Evolutionary conservation across 768 basidiomycete genomes (phyloP).

Genomic region (Xerocomus spinulosus): DNA sequence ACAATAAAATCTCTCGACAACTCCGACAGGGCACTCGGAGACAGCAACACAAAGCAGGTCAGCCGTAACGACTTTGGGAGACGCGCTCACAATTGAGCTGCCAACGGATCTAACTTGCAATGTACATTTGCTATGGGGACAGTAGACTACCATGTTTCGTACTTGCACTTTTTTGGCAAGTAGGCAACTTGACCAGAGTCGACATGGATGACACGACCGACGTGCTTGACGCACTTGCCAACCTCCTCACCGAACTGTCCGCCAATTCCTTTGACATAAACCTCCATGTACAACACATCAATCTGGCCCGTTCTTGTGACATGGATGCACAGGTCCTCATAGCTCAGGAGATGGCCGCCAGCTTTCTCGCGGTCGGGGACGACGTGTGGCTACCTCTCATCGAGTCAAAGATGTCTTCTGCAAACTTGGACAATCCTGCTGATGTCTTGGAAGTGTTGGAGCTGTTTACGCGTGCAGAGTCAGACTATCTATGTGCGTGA

Average conservation of each 20-base stretch:
- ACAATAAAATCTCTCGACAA: too few species aligned
- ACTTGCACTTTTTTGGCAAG: slow-evolving; percentile 13
- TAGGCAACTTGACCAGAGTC: too few species aligned
- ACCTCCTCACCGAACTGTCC: slow-evolving; percentile 54
- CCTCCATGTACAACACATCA: slow-evolving; percentile 65
- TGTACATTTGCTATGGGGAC: too few species aligned
- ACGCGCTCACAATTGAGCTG: not conserved
- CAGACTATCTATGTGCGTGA: slow-evolving; percentile 75
- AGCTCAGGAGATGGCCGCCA: slow-evolving; percentile 64
- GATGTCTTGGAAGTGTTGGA: slow-evolving; percentile 54
- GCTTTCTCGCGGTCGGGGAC: slow-evolving; percentile 59
- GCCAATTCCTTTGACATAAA: slow-evolving; percentile 56
- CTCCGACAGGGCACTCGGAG: slow-evolving; percentile 12
- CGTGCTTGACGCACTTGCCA: slow-evolving; percentile 59
- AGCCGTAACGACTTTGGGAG: not conserved
- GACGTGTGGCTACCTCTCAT: slow-evolving; percentile 75
- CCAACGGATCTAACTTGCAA: too few species aligned
- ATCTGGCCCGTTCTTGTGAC: slow-evolving; percentile 50
- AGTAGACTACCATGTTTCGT: too few species aligned
- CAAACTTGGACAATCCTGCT: slow-evolving; percentile 48
- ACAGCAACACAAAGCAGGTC: too few species aligned
- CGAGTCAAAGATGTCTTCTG: slow-evolving; percentile 44
- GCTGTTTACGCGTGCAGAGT: slow-evolving; percentile 62
- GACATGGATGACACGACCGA: slow-evolving; percentile 49
- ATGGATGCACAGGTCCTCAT: slow-evolving; percentile 54